These are phyloP conservation scores for Pseudonitzschia pungens DNA, from an alignment of 108 stramenopile genomes.

Conservation along the genomic window DNA sequence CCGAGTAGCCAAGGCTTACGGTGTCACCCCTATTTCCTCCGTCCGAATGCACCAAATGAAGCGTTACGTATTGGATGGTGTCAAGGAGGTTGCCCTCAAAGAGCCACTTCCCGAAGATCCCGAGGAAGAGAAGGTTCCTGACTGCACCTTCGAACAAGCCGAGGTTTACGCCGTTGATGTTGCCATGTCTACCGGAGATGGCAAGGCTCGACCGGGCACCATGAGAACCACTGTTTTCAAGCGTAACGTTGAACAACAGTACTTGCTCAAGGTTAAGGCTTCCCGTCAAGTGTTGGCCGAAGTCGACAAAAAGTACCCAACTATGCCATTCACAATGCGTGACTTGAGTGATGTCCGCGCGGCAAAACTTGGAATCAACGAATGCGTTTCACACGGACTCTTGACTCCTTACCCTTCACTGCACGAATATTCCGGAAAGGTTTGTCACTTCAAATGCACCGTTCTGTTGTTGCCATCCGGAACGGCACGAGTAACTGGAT, in stretches of 20 bases:
- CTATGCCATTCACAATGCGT: conserved; percentile 96
- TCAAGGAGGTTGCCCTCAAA: conserved; percentile 90
- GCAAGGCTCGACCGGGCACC: conserved; percentile 85
- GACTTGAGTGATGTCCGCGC: conserved; percentile 91
- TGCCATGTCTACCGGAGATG: conserved; percentile 97
- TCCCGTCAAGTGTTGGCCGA: conserved; percentile 82
- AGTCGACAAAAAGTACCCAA: conserved; percentile 95
- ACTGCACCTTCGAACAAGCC: conserved; percentile 82
- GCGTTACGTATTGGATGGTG: conserved; percentile 94
- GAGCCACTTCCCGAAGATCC: conserved; percentile 76
- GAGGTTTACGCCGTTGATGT: conserved; percentile 98
- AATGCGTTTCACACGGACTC: conserved; percentile 92
- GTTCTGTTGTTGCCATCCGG: conserved; percentile 94
- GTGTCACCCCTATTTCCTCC: conserved; percentile 91
- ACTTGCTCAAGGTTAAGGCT: conserved; percentile 96
- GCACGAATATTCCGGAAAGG: conserved; percentile 83
- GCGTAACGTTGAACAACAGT: conserved; percentile 93
- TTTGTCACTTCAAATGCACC: conserved; percentile 98
- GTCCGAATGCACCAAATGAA: conserved; percentile 99
- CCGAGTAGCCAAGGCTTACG: conserved; percentile 92
- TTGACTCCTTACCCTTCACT: conserved; percentile 94
- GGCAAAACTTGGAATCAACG: conserved; percentile 93
- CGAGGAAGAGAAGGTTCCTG: conserved; percentile 80
- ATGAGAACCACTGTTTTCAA: conserved; percentile 97
- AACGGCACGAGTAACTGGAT: conserved; percentile 87